Base-by-base conservation (phyloP, 2,329 filamentous ascomycete genomes). In the Alternaria arbusti region DNA sequence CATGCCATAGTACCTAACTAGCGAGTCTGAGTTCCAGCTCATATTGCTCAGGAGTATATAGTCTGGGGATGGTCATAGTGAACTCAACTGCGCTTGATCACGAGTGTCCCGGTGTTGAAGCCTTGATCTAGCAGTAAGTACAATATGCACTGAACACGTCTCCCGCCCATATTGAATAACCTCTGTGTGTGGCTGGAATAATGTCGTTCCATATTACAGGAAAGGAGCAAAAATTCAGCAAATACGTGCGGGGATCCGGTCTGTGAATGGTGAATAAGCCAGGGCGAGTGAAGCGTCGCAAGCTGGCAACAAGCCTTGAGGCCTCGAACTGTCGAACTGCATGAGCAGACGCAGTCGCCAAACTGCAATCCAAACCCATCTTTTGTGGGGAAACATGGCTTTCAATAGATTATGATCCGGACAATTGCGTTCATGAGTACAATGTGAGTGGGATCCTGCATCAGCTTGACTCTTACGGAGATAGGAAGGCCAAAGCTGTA, bases 311-410 rank as follows among this genome's bases (percentile, higher is more conserved):
- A 51, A 51, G 49, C 49, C 28, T 23, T 22, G n/a, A 32, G 17
- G 49, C 49, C 47, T 11, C 26, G 28, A 51, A 51, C 28, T 36
- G 49, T n/a, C 17, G 28, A 51, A 36, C 28, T 36, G 49, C 49
- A 36, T 43, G 51, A 12, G 32, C 23, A 54, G 20, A 54, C 23
- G 51, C 20, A 64, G 55, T 40, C 50, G 26, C 36, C 28, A 51
- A 36, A 26, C 28, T 30, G 28, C 28, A 36, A 23, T 20, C 17
- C 49, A 22, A 28, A n/a, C 5, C 32, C 17, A 10, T 30, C 17
- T 17, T 51, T 61, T 66, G 66, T 69, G 66, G 68, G 66, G 66
- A 64, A 64, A 36, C 45, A 45, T 56, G 56, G 47, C 49, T 22
- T 51, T 51, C 28, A 22, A 32, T 23, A 51, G 28, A 6, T 51